Base-by-base conservation (phyloP, 140 eudicot species). In the Senecio squalidus region DNA sequence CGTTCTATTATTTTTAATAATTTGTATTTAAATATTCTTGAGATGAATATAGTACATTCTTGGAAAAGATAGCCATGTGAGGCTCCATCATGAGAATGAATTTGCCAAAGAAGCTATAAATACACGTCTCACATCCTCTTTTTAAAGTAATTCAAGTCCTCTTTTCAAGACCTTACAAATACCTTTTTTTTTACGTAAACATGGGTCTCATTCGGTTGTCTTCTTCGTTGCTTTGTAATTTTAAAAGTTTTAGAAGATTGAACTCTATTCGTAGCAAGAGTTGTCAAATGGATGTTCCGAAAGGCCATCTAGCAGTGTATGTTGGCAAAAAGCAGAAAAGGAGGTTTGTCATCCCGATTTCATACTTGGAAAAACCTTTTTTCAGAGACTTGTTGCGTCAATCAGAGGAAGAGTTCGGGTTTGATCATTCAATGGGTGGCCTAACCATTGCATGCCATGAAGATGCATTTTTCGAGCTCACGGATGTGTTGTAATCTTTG, bases 361-460 rank as follows among this genome's bases (percentile, higher is more conserved):
- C 39, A n/a, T 67, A 67, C 39, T 67, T 67, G 57, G 57, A 67
- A 25, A 34, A 67, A n/a, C 72, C 64, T 8, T 21, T 1, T 48
- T 67, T 67, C 55, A 64, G 44, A 67, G 48, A 13, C 18, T 67
- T 55, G 20, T 43, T 67, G 53, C 48, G 26, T 54, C 54, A 28
- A 30, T 54, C 72, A 0, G 72, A 66, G 63, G 64, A 66, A 66
- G 72, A 66, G 29, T 67, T 29, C 44, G 72, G 57, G 14, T 67
- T 55, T 43, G 47, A 44, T 5, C 72, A 67, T 55, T 56, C 72
- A 22, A 66, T 66, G 72, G 72, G 72, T 41, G 72, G 72, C 16
- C 31, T 66, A 40, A 55, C 72, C 48, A 55, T 66, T 41, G 41
- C 47, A 17, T 66, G 64, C 64, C 21, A 43, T 18, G 64, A 55